phyloP scores from a whole-genome alignment of 2,329 filamentous ascomycete species.

The Aplosporella prunicola region DNA sequence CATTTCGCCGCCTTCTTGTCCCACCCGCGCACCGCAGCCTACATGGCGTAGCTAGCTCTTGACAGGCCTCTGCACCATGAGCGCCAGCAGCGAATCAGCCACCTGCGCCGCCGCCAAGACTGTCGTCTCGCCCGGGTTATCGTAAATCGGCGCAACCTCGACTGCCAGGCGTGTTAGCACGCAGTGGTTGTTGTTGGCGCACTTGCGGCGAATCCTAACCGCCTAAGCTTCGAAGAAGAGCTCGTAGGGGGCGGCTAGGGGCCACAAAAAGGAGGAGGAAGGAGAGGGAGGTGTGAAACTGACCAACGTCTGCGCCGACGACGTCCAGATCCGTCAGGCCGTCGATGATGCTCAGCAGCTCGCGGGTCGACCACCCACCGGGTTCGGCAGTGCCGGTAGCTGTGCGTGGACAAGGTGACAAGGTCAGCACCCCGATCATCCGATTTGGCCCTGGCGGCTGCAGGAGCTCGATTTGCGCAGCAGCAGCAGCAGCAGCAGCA shows the following conservation, averaged over 20 bases:
- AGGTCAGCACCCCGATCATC: neutral
- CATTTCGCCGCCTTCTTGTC: neutral
- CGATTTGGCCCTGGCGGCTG: too few relatives aligned
- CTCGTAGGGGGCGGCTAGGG: neutral
- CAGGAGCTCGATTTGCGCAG: too few relatives aligned
- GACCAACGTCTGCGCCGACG: conserved; percentile 49
- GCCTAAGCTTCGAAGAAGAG: neutral
- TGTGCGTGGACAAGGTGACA: conserved; percentile 14
- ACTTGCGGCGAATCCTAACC: neutral
- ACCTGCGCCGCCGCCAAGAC: conserved; percentile 47
- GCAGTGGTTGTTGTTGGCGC: neutral
- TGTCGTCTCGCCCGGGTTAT: conserved; percentile 51
- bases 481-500: too few relatives aligned
- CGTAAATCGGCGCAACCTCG: conserved; percentile 53
- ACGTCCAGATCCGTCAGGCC: conserved; percentile 49
- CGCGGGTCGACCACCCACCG: conserved; percentile 52
- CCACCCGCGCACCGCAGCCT: too few relatives aligned
- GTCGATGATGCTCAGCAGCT: conserved; percentile 49
- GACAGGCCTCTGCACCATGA: conserved; percentile 38
- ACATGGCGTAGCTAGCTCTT: too few relatives aligned
- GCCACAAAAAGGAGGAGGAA: too few relatives aligned
- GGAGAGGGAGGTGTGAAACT: conserved; percentile 15
- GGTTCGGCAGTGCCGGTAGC: conserved; percentile 53
- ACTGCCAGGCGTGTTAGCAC: conserved; percentile 27
- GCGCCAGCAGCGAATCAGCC: conserved; percentile 39